Evolutionary conservation across 805 yeast species (phyloP).

Genomic region (Maudiozyma bulderi): DNA sequence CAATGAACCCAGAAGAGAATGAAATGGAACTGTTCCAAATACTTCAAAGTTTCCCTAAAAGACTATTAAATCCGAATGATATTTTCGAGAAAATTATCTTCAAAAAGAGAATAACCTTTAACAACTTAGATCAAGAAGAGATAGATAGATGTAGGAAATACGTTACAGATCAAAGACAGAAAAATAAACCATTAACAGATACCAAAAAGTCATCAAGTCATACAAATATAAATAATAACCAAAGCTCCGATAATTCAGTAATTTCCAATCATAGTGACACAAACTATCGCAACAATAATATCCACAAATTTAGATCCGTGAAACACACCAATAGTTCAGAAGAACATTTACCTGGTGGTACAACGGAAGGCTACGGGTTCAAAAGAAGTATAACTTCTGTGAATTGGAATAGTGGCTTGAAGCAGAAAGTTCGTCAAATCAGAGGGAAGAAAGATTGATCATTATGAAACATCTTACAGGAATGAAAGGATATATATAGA

Average conservation of each 20-base stretch:
- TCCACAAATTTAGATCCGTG: neutral
- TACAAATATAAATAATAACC: constrained; percentile 6
- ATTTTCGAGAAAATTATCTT: constrained; percentile 63
- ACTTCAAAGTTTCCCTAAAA: constrained; percentile 74
- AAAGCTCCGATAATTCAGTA: neutral
- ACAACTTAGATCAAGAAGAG: constrained; percentile 73
- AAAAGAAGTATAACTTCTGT: constrained; percentile 40
- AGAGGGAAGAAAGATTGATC: constrained; percentile 19
- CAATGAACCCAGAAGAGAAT: constrained; percentile 26
- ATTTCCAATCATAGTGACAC: neutral
- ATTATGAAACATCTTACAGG: neutral
- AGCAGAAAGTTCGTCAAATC: constrained; percentile 42
- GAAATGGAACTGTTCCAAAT: constrained; percentile 70
- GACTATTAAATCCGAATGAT: constrained; percentile 55
- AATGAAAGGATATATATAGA: neutral
- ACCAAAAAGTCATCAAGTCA: neutral
- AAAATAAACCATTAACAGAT: constrained; percentile 23
- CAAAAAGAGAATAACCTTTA: constrained; percentile 61
- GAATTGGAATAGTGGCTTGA: constrained; percentile 53
- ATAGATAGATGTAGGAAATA: constrained; percentile 67
- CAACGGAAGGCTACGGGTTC: constrained; percentile 37
- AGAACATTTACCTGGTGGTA: constrained; percentile 25
- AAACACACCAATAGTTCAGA: constrained; percentile 8
- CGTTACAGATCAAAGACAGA: constrained; percentile 55
- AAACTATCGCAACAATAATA: neutral